phyloP scores from a whole-genome alignment of 2,329 filamentous ascomycete species.

The Cladophialophora exuberans region DNA sequence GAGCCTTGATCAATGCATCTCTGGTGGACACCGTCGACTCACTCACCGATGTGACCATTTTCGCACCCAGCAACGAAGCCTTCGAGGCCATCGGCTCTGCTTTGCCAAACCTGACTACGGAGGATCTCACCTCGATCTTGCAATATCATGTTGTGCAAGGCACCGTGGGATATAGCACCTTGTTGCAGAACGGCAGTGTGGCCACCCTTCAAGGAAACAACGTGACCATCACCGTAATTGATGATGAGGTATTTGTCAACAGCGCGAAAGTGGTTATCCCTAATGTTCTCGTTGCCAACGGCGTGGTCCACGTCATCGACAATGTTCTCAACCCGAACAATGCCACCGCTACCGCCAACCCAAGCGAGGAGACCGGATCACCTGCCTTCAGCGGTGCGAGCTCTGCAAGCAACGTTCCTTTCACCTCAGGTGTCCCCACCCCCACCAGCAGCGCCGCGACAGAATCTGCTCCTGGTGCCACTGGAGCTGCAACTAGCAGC shows the following conservation, averaged over 20 bases:
- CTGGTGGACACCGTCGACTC: slow-evolving; percentile 25
- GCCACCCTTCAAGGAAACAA: slow-evolving; percentile 52
- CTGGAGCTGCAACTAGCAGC: slow-evolving; percentile 11
- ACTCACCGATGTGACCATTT: slow-evolving; percentile 61
- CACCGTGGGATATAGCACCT: slow-evolving; percentile 56
- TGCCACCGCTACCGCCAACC: slow-evolving; percentile 47
- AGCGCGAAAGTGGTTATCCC: slow-evolving; percentile 54
- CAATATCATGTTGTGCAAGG: slow-evolving; percentile 67
- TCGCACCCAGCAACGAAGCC: slow-evolving; percentile 65
- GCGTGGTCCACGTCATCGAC: slow-evolving; percentile 63
- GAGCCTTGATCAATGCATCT: slow-evolving; percentile 50
- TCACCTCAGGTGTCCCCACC: slow-evolving; percentile 57
- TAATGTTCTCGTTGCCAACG: slow-evolving; percentile 57
- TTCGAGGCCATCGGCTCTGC: slow-evolving; percentile 62
- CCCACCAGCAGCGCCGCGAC: slow-evolving; percentile 39
- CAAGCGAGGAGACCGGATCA: slow-evolving; percentile 49
- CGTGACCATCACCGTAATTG: slow-evolving; percentile 52
- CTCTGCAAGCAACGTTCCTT: slow-evolving; percentile 54
- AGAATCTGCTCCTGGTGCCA: slow-evolving; percentile 10
- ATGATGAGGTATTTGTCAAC: slow-evolving; percentile 54
- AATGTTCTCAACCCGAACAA: slow-evolving; percentile 62
- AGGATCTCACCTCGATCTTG: slow-evolving; percentile 58
- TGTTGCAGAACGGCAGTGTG: slow-evolving; percentile 43
- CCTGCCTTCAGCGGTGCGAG: slow-evolving; percentile 60
- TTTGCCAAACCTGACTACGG: slow-evolving; percentile 50